These are phyloP conservation scores for Podospora pseudoanserina DNA, from an alignment of 495 filamentous ascomycete genomes.

Conservation along the genomic window DNA sequence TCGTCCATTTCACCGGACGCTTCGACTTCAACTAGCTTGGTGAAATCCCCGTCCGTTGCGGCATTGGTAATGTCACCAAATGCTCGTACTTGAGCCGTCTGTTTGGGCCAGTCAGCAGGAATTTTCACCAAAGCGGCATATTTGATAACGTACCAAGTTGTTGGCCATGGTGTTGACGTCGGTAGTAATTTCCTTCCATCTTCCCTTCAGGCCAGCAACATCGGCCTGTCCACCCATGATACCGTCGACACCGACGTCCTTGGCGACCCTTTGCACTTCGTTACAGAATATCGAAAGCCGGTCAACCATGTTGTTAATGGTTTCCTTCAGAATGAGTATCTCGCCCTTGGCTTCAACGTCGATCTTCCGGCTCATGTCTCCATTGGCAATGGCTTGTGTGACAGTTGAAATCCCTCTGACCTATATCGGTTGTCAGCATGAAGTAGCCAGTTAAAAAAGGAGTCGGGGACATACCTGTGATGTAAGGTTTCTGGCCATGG, in stretches of 20 bases:
- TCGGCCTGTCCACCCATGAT: conserved; percentile 99
- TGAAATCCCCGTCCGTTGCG: conserved; percentile 94
- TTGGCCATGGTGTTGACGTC: conserved; percentile 99
- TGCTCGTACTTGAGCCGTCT: conserved; percentile 93
- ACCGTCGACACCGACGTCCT: conserved; percentile 95
- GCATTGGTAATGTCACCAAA: conserved; percentile 98
- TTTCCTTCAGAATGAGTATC: conserved; percentile 89
- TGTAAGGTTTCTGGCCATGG: conserved; percentile 95
- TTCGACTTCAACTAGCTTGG: conserved; percentile 94
- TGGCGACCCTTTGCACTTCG: conserved; percentile 91
- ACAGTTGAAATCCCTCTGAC: conserved; percentile 96
- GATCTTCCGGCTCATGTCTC: conserved; percentile 93
- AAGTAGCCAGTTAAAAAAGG: neutral
- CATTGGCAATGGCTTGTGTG: conserved; percentile 91
- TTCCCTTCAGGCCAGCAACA: conserved; percentile 85
- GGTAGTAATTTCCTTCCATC: conserved; percentile 98
- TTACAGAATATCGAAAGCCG: conserved; percentile 94
- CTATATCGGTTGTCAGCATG: conserved; percentile 17
- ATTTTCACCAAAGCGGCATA: no score
- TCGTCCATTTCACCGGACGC: conserved; percentile 99
- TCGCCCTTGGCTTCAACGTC: conserved; percentile 94
- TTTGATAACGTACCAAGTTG: conserved; percentile 59
- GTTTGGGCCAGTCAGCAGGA: conserved; percentile 14
- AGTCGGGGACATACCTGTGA: conserved; percentile 54
- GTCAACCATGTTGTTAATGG: conserved; percentile 99